Conservation (phyloP, 2,329 filamentous ascomycete species). For the Aspergillus transmontanensis region DNA sequence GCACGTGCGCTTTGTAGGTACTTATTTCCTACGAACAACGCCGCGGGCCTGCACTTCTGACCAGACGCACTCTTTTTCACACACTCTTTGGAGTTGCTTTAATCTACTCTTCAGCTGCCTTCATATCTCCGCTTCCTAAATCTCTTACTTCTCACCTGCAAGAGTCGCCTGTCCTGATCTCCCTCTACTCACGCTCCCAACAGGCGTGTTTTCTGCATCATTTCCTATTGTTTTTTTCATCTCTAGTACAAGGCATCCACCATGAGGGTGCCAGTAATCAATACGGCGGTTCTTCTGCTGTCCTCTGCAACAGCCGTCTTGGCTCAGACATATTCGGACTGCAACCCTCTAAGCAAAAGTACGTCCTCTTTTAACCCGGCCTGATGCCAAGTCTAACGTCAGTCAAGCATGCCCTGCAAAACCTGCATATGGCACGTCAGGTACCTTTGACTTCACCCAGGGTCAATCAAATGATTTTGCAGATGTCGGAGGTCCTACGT, state of each 20-base stretch:
- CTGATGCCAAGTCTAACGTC: background rate
- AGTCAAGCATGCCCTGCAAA: conserved; percentile 67
- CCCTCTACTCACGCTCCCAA: background rate
- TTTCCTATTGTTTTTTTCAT: conserved; percentile 6
- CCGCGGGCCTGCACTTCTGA: background rate
- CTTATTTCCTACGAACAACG: background rate
- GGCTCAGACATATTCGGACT: conserved; percentile 49
- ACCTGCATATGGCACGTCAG: conserved; percentile 79
- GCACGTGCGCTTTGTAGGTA: background rate
- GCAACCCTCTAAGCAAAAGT: conserved; percentile 46
- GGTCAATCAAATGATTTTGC: conserved; percentile 79
- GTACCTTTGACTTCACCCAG: conserved; percentile 79
- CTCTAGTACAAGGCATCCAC: conserved; percentile 13
- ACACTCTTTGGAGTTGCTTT: background rate
- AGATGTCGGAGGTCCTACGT: conserved; percentile 68
- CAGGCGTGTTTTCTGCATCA: conserved; percentile 6
- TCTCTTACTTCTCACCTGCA: background rate
- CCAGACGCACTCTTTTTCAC: background rate
- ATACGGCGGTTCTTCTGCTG: conserved; percentile 32
- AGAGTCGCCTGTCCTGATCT: background rate
- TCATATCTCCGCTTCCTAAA: background rate
- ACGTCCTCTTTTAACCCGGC: conserved; percentile 17
- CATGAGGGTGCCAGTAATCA: conserved; percentile 36
- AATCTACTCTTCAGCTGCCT: background rate
- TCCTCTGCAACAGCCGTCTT: conserved; percentile 29